phyloP scores from a whole-genome alignment of 176 grass and related monocot species.

The Bothriochloa decipiens region DNA sequence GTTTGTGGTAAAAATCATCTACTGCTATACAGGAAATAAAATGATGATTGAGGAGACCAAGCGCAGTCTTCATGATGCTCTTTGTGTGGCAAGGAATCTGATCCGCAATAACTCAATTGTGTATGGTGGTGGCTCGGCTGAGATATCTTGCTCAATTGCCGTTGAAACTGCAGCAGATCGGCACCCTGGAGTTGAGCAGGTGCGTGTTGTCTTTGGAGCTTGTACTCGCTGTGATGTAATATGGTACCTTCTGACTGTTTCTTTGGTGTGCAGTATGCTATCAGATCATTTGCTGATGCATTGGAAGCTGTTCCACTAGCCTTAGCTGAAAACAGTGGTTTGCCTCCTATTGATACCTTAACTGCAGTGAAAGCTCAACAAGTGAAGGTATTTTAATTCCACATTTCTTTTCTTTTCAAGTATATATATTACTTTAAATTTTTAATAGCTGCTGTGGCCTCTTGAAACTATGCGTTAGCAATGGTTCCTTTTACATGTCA shows the following conservation, averaged over 20 bases:
- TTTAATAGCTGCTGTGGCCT: slow-evolving; percentile 6
- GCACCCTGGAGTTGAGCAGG: slow-evolving; percentile 85
- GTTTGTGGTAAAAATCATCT: background rate
- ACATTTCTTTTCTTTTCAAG: background rate
- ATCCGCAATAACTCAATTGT: slow-evolving; percentile 79
- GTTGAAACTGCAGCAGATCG: slow-evolving; percentile 75
- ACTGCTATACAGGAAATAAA: slow-evolving; percentile 66
- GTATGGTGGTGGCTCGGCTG: slow-evolving; percentile 84
- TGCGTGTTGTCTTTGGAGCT: slow-evolving; percentile 30
- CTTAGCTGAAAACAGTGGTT: slow-evolving; percentile 86
- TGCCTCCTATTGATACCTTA: slow-evolving; percentile 78
- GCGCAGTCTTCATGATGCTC: slow-evolving; percentile 78
- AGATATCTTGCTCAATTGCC: slow-evolving; percentile 88
- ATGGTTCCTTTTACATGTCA: background rate
- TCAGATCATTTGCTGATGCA: slow-evolving; percentile 90
- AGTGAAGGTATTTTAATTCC: slow-evolving; percentile 64
- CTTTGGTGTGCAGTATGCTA: slow-evolving; percentile 72
- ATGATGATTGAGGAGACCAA: slow-evolving; percentile 97
- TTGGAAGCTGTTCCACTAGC: slow-evolving; percentile 82
- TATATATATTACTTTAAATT: background rate
- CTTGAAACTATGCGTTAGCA: background rate
- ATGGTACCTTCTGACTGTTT: slow-evolving; percentile 4
- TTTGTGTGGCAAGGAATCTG: slow-evolving; percentile 93
- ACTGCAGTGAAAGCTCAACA: slow-evolving; percentile 87
- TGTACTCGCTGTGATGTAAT: slow-evolving; percentile 15